phyloP scores from a whole-genome alignment of 768 basidiomycete species.

The Tricholoma matsutake region DNA sequence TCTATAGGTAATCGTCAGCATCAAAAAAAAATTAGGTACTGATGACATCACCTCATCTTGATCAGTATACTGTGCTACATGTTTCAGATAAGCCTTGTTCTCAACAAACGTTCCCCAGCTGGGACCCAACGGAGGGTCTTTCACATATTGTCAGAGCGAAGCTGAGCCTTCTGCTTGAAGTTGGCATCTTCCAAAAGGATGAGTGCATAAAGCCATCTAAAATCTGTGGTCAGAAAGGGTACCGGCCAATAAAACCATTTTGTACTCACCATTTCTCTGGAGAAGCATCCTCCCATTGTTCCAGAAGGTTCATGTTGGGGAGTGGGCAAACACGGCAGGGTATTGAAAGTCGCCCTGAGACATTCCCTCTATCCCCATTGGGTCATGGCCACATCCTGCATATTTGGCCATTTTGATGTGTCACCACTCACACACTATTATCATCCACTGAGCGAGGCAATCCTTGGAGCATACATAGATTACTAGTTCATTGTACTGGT shows the following conservation, averaged over 20 bases:
- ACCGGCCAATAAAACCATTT: no score
- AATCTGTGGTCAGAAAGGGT: no score
- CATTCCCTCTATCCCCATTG: conserved; percentile 7
- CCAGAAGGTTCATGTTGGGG: conserved; percentile 10
- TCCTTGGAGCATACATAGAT: neutral
- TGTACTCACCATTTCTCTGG: conserved; percentile 1
- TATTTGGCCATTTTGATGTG: conserved; percentile 15
- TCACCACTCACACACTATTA: conserved; percentile 9
- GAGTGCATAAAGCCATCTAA: conserved; percentile 11
- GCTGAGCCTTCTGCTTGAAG: conserved; percentile 13
- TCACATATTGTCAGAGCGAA: conserved; percentile 9
- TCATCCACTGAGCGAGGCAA: conserved; percentile 4
- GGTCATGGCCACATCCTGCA: conserved; percentile 13
- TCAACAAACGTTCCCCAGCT: conserved; percentile 13
- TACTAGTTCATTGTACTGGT: no score
- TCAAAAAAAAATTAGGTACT: neutral
- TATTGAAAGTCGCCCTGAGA: conserved; percentile 5
- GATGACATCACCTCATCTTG: conserved; percentile 5
- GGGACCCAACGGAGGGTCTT: conserved; percentile 12
- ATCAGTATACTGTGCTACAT: conserved; percentile 10
- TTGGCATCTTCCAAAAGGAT: conserved; percentile 19
- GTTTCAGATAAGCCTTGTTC: conserved; percentile 2
- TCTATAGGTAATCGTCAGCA: conserved; percentile 2
- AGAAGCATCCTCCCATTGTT: conserved; percentile 9
- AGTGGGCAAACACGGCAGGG: conserved; percentile 12